These are phyloP conservation scores for Podila horticola DNA, from an alignment of 192 early-diverging fungal species.

Conservation along the genomic window DNA sequence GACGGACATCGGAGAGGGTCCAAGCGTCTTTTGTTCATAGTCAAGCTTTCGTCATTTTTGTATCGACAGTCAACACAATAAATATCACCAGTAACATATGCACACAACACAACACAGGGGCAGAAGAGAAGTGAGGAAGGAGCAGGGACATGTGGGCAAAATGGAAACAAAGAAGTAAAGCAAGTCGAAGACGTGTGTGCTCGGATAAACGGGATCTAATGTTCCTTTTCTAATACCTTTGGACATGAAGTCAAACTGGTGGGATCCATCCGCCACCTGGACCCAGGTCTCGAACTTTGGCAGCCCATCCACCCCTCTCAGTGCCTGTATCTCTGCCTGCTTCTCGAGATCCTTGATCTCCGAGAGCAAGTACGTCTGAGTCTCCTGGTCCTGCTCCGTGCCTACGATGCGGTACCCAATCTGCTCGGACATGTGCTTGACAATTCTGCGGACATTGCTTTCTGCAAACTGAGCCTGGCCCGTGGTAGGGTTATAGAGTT, in stretches of 20 bases:
- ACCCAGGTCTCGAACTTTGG: conserved; percentile 67
- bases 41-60: too few relatives aligned
- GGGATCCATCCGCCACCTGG: conserved; percentile 67
- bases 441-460: conserved; percentile 58
- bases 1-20: neutral
- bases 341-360: conserved; percentile 21
- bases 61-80: too few relatives aligned
- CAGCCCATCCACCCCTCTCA: neutral
- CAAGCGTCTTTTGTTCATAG: neutral
- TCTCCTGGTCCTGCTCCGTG: conserved; percentile 43
- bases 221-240: conserved; percentile 54
- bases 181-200: too few relatives aligned
- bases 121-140: neutral
- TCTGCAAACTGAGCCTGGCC: conserved; percentile 67
- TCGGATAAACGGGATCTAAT: too few relatives aligned
- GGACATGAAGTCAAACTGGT: conserved; percentile 79
- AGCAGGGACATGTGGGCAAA: too few relatives aligned
- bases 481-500: conserved; percentile 21
- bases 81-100: too few relatives aligned
- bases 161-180: too few relatives aligned
- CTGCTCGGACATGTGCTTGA: conserved; percentile 59
- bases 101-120: neutral
- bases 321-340: conserved; percentile 9
- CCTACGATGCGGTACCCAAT: conserved; percentile 71
- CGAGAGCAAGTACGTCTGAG: conserved; percentile 21